A percentile compares a stretch with the other conserved stretches of the same genome.
phyloP scores from a whole-genome alignment of 1,284 basidiomycete species.

The Somion occarium region DNA sequence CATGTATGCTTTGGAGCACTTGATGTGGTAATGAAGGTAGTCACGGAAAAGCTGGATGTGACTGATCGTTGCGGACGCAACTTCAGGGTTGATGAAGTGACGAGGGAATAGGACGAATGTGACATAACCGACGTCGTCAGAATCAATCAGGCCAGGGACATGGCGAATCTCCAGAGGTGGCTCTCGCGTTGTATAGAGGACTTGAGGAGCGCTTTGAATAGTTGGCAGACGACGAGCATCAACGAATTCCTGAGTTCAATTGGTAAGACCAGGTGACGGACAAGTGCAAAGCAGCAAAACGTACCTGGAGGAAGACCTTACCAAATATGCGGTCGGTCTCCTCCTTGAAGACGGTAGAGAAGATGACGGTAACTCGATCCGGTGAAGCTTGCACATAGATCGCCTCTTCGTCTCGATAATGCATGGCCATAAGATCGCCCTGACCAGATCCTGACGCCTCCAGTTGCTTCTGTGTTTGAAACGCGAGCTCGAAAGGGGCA shows the following conservation, averaged over 20 bases:
- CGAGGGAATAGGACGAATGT: conserved; percentile 98
- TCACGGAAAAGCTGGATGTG: conserved; percentile 97
- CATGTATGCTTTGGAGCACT: conserved; percentile 99
- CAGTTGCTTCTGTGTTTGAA: conserved; percentile 82
- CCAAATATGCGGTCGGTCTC: conserved; percentile 98
- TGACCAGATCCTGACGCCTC: conserved; percentile 64
- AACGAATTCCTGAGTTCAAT: conserved; percentile 98
- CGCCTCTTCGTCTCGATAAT: conserved; percentile 95
- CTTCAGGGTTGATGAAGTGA: conserved; percentile 80
- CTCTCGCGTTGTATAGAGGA: conserved; percentile 94
- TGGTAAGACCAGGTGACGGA: not conserved
- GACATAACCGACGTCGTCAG: conserved; percentile 95
- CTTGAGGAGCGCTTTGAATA: conserved; percentile 97
- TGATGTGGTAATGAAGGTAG: conserved; percentile 99
- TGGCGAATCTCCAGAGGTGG: conserved; percentile 95
- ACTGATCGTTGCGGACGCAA: conserved; percentile 84
- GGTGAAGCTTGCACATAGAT: conserved; percentile 92
- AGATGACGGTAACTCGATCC: conserved; percentile 97
- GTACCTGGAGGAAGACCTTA: conserved; percentile 93
- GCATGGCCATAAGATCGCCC: conserved; percentile 87
- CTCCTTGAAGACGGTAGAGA: conserved; percentile 95
- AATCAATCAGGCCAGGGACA: conserved; percentile 73
- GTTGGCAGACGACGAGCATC: conserved; percentile 92
- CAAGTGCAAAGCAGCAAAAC: conserved; percentile 17
- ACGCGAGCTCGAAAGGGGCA: conserved; percentile 91